Percentiles rank a stretch among this genome's conserved stretches.
phyloP scores from a whole-genome alignment of 768 basidiomycete species.

The Amanita molliuscula region DNA sequence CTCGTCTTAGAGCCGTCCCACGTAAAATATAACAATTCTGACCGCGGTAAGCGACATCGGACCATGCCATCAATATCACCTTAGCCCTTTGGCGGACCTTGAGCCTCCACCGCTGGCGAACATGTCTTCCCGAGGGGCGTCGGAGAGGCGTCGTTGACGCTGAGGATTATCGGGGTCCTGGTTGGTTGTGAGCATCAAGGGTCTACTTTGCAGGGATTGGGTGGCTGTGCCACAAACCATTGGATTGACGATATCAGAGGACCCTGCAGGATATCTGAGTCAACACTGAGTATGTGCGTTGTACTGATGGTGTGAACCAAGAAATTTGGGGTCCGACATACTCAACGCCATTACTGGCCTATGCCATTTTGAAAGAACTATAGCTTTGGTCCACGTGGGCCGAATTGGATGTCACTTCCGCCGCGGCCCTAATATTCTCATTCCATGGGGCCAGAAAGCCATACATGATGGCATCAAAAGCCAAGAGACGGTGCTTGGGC shows the following conservation, averaged over 20 bases:
- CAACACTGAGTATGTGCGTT: background rate
- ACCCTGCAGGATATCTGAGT: constrained; percentile 2
- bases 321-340: too few species aligned
- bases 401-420: background rate
- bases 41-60: background rate
- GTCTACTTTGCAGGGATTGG: background rate
- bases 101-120: background rate
- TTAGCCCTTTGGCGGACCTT: background rate
- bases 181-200: constrained; percentile 1
- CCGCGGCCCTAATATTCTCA: background rate
- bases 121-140: background rate
- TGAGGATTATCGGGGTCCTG: constrained; percentile 1
- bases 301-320: too few species aligned
- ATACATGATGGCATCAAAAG: background rate
- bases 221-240: constrained; percentile 4
- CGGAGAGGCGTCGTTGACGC: background rate
- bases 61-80: background rate
- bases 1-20: background rate
- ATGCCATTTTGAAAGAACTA: background rate
- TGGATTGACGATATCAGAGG: background rate
- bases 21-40: background rate
- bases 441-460: background rate
- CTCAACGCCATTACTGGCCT: too few species aligned
- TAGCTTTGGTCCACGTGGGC: background rate
- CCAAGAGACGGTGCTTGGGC: background rate